Percentiles rank a stretch among this genome's conserved stretches.
phyloP scores from a whole-genome alignment of 306 rosid genomes.

The Fragaria nilgerrensis region DNA sequence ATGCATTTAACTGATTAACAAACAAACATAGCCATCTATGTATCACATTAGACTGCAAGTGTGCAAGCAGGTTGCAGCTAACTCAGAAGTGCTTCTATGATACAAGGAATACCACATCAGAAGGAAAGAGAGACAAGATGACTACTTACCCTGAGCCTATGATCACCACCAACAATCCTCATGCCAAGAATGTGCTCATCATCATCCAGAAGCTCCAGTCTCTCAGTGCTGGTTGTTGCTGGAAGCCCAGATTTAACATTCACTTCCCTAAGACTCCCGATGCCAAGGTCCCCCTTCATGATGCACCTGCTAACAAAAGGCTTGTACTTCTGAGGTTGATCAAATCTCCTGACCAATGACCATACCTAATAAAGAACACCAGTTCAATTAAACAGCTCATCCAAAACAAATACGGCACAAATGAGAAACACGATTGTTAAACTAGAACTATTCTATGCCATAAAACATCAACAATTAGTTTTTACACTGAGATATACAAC shows the following conservation, averaged over 20 bases:
- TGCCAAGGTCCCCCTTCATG: slow-evolving; percentile 76
- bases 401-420: neutral
- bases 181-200: slow-evolving; percentile 84
- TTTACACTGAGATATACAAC: neutral
- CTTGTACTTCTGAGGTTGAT: slow-evolving; percentile 88
- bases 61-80: neutral
- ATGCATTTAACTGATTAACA: neutral
- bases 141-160: slow-evolving; percentile 67
- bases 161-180: slow-evolving; percentile 86
- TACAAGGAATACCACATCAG: slow-evolving; percentile 1
- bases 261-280: slow-evolving; percentile 91
- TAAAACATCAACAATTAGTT: neutral
- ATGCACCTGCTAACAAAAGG: slow-evolving; percentile 87
- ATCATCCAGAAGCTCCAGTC: slow-evolving; percentile 82
- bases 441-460: neutral
- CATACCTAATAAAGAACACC: slow-evolving; percentile 61
- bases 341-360: slow-evolving; percentile 95
- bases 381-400: neutral
- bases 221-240: slow-evolving; percentile 91
- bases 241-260: slow-evolving; percentile 97
- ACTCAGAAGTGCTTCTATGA: neutral
- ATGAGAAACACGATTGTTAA: neutral
- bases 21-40: neutral
- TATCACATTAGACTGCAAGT: neutral
- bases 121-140: neutral